Evolutionary conservation across 2,329 filamentous ascomycete species (phyloP), one percentile per base, ranked within the genome.

Genomic region (Colletotrichum eleusines): DNA sequence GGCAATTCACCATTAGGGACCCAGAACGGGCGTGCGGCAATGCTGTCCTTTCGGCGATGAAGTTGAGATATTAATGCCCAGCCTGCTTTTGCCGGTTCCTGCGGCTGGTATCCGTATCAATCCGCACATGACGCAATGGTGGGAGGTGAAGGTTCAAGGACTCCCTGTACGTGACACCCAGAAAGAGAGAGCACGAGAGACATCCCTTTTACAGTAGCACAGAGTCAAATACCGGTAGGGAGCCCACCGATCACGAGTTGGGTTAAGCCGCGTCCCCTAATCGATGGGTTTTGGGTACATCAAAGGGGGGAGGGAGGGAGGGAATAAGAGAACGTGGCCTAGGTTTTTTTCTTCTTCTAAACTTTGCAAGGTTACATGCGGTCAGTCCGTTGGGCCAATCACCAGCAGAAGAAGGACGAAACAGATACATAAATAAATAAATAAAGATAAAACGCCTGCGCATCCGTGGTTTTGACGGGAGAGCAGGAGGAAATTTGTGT

Each of bases 121-220:
- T 31, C 44, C 44, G 38, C 40, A 20, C 67, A 67, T 70, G 67
- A 67, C 63, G 63, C 63, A 66, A n/a, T 14, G 44, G 46, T 51
- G n/a, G 58, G 35, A 40, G 53, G 11, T 26, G 20, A 70, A 66
- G 55, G 67, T 70, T 70, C 55, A 20, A 18, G 18, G 5, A 14
- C 26, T 44, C 61, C 61, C 61, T 55, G 61, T 26, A 14, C 18
- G 20, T 16, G 16, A 63, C 26, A 9, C 26, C 63, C n/a, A 1
- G 1, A 23, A 46, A n/a, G 42, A 44, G 18, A 44, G 7, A 44
- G 53, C 38, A 51, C 23, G 48, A n/a, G n/a, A n/a, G n/a, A n/a
- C n/a, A n/a, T n/a, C n/a, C n/a, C n/a, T n/a, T n/a, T n/a, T n/a
- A n/a, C 31, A 7, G 31, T 33, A 33, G 31, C 46, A 31, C 16